Base-by-base conservation (phyloP, 148 eudicot species). In the Gaultheria prostrata region DNA sequence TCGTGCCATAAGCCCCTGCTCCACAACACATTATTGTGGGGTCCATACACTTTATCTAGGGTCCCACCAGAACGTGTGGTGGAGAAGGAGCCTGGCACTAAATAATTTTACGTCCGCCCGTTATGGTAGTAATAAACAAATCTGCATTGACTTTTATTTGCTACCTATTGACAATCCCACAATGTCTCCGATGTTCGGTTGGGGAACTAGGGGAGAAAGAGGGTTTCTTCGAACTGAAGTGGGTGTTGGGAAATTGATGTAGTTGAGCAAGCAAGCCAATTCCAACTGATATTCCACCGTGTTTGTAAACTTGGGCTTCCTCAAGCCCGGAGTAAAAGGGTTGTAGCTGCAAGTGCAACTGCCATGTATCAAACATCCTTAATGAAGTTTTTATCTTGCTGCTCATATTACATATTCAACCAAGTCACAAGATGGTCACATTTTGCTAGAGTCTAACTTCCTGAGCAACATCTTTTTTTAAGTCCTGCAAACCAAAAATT, bases 241-340 rank as follows among this genome's bases (percentile, higher is more conserved):
- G 43, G 24, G 48, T 9, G 33, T 21, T n/a, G 28, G 82, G 24
- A 56, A 56, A 43, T n/a, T 6, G 24, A n/a, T 59, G 33, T 15
- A 28, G n/a, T 35, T 53, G 81, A 57, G 81, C 30, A 33, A 20
- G 76, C 76, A 56, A 26, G 33, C 48, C 70, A 56, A 12, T 79
- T 33, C 50, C 1, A 1, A 20, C 8, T n/a, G 82, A 33, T 21
- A 21, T 48, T 20, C 7, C 18, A 10, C 21, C 14, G 21, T 12
- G n/a, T 24, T 59, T 4, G 51, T 43, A 79, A 79, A 57, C 70
- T 57, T 39, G 17, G 28, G 82, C 48, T 79, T 33, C 35, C 70
- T 56, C 70, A 79, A 57, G 14, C 49, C 51, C 3, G 13, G 17
- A 46, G 51, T 18, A 33, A 35, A 8, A 11, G 57, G 69, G 20